phyloP scores from a whole-genome alignment of 345 rosid species.

The Psidium friedrichsthalianum region DNA sequence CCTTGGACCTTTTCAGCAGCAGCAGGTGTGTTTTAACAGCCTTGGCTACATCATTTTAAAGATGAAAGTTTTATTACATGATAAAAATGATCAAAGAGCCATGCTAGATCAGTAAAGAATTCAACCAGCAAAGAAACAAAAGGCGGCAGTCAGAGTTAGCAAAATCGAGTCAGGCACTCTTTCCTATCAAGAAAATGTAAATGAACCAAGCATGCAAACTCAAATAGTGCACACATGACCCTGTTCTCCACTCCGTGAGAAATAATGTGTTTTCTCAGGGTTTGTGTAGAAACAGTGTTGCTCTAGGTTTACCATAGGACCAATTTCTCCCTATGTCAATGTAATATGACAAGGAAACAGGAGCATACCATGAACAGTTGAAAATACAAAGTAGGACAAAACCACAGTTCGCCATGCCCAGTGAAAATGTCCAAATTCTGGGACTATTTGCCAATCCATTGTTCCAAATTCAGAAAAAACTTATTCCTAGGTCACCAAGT shows the following conservation, averaged over 20 bases:
- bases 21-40: slow-evolving; percentile 24
- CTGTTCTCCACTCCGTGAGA: neutral
- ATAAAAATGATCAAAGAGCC: neutral
- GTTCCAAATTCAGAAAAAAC: neutral
- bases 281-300: neutral
- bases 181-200: neutral
- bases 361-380: neutral
- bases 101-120: neutral
- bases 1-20: slow-evolving; percentile 22
- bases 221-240: neutral
- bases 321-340: neutral
- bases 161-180: neutral
- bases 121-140: neutral
- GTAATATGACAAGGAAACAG: neutral
- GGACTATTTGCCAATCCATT: neutral
- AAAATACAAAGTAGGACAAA: neutral
- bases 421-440: neutral
- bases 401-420: neutral
- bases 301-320: neutral
- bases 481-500: neutral
- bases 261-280: neutral
- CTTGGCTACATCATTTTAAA: slow-evolving; percentile 38
- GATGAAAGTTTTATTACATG: neutral
- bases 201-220: neutral
- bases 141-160: neutral